A percentile compares a stretch with the other conserved stretches of the same genome.
Conservation (phyloP, 2,329 filamentous ascomycete genomes). For the Didymella keratinophila region DNA sequence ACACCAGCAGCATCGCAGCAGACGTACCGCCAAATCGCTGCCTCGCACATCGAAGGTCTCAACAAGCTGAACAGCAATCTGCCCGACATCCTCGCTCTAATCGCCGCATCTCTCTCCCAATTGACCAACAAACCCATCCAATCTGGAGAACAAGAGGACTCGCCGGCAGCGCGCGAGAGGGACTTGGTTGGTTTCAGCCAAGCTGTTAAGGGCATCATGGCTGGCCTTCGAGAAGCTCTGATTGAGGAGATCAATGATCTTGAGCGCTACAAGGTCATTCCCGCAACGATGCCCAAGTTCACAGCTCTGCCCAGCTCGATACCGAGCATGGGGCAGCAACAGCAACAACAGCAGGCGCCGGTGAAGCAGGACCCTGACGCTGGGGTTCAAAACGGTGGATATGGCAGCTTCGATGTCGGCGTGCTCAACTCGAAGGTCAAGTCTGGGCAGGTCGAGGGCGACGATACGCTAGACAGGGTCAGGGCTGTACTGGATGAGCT, state of each 20-base stretch:
- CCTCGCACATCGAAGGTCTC: constrained; percentile 44
- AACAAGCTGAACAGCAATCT: constrained; percentile 40
- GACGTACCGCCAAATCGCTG: constrained; percentile 43
- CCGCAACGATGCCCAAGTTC: constrained; percentile 35
- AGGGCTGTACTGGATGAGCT: constrained; percentile 61
- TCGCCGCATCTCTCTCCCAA: constrained; percentile 79
- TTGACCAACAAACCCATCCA: constrained; percentile 60
- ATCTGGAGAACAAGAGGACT: constrained; percentile 44
- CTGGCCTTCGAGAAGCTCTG: constrained; percentile 49
- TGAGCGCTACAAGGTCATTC: constrained; percentile 44
- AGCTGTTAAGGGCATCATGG: constrained; percentile 75
- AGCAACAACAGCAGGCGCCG: constrained; percentile 5
- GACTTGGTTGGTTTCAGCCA: constrained; percentile 63
- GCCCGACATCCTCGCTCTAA: constrained; percentile 71
- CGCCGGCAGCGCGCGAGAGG: constrained; percentile 55
- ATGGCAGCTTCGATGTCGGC: constrained; percentile 76
- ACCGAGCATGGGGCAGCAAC: constrained; percentile 17
- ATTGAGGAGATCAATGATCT: constrained; percentile 43
- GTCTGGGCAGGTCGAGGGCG: constrained; percentile 81
- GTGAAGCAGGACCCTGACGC: constrained; percentile 31
- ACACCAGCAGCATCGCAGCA: constrained; percentile 21
- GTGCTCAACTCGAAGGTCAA: constrained; percentile 88
- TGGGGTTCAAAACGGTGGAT: constrained; percentile 54
- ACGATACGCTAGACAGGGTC: constrained; percentile 75
- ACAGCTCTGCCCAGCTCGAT: constrained; percentile 18